Evolutionary conservation across 257 asterid genomes (phyloP).

Genomic region (Rubia yunnanensis): DNA sequence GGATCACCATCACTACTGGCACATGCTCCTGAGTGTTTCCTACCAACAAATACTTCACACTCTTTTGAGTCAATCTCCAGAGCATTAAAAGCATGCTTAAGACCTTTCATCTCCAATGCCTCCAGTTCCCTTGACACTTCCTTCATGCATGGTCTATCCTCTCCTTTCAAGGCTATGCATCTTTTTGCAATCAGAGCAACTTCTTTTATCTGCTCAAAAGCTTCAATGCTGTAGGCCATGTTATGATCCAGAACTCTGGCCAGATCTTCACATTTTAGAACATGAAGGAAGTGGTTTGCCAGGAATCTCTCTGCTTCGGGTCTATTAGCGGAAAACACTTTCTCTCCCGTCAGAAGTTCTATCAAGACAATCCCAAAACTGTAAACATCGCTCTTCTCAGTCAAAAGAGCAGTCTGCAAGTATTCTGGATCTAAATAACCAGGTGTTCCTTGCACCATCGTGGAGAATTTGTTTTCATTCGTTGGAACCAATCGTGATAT

Average conservation of each 20-base stretch:
- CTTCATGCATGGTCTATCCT: conserved; percentile 38
- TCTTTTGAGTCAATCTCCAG: background rate
- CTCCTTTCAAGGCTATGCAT: conserved; percentile 26
- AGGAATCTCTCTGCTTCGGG: conserved; percentile 23
- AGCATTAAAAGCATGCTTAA: background rate
- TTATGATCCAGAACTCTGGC: conserved; percentile 16
- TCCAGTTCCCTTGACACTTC: conserved; percentile 5
- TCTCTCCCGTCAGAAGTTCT: conserved; percentile 23
- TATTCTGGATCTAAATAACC: conserved; percentile 37
- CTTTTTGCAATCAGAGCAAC: conserved; percentile 21
- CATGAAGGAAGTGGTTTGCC: conserved; percentile 21
- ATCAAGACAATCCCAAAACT: conserved; percentile 32
- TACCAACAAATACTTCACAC: background rate
- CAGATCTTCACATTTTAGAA: background rate
- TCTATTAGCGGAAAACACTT: conserved; percentile 11
- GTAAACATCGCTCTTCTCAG: conserved; percentile 30
- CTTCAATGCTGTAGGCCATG: conserved; percentile 8
- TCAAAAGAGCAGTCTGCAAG: conserved; percentile 20
- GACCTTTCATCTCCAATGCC: background rate
- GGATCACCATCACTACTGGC: background rate
- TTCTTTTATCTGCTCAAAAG: background rate
- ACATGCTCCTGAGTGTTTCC: background rate
- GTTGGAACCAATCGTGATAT: conserved; percentile 24
- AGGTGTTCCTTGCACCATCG: conserved; percentile 30
- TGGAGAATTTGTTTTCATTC: conserved; percentile 14